phyloP scores from a whole-genome alignment of 805 yeast species.

The Candida boidinii region DNA sequence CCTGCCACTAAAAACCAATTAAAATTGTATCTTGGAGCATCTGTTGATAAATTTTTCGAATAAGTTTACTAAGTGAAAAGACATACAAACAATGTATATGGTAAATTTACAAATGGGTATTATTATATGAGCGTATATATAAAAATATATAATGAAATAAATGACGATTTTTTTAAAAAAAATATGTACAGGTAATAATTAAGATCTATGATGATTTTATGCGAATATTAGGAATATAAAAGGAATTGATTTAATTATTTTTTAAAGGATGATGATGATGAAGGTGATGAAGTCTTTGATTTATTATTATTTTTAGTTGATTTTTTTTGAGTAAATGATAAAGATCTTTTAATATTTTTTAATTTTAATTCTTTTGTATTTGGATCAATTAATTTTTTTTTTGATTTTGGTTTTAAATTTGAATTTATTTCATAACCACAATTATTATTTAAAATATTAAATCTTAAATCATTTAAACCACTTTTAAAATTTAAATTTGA shows the following conservation, averaged over 20 bases:
- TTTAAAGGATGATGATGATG: too few species aligned
- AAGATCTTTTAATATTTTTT: constrained; percentile 5
- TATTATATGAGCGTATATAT: too few species aligned
- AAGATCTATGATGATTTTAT: too few species aligned
- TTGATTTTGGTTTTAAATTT: constrained; percentile 7
- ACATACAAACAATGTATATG: background rate
- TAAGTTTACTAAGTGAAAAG: constrained; percentile 6
- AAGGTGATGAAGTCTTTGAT: too few species aligned
- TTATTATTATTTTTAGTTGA: too few species aligned
- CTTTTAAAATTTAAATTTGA: constrained; percentile 20
- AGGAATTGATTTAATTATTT: too few species aligned
- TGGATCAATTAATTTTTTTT: constrained; percentile 5
- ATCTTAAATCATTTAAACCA: constrained; percentile 48
- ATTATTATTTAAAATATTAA: constrained; percentile 40
- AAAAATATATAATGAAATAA: too few species aligned
- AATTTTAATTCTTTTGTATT: constrained; percentile 6
- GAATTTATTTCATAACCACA: constrained; percentile 31
- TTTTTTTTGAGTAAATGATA: too few species aligned
- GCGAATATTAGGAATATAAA: too few species aligned
- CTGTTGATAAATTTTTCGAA: constrained; percentile 44
- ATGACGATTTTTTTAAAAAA: too few species aligned
- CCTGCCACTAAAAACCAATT: constrained; percentile 71
- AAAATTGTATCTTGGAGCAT: constrained; percentile 61
- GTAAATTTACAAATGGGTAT: too few species aligned
- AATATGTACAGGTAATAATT: too few species aligned